Conservation (phyloP, 225 moss, liverwort and hornwort species). For the Pseudisothecium myosuroides region DNA sequence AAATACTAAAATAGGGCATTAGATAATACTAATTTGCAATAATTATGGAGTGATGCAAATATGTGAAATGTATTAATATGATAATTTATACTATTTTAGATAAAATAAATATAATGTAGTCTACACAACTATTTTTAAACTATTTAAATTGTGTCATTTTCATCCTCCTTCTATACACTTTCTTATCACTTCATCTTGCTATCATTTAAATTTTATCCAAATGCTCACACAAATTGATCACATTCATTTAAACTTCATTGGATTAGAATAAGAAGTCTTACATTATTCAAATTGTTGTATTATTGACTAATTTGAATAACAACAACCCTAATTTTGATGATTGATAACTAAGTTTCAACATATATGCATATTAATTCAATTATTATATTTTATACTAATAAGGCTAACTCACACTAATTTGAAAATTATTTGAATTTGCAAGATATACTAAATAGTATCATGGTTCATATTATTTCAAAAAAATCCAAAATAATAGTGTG, state of each 20-base stretch:
- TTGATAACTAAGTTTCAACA: background rate
- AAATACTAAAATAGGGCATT: background rate
- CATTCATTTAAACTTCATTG: background rate
- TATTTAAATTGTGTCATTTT: background rate
- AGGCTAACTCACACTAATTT: background rate
- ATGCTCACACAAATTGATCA: background rate
- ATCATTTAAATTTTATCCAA: background rate
- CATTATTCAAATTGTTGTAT: background rate
- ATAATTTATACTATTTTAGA: background rate
- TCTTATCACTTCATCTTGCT: background rate
- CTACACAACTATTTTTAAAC: background rate
- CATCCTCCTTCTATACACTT: background rate
- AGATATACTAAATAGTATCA: background rate
- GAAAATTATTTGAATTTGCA: background rate
- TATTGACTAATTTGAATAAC: too few species aligned
- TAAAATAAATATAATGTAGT: background rate
- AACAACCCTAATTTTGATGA: background rate
- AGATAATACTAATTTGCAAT: fast-evolving
- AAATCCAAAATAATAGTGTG: fast-evolving
- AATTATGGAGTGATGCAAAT: background rate
- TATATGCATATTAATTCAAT: background rate
- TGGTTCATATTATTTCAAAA: background rate
- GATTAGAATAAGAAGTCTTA: too few species aligned
- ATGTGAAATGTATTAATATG: background rate
- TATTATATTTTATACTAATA: background rate